phyloP scores from a whole-genome alignment of 1,284 basidiomycete genomes.

The Ceratobasidium sp. region DNA sequence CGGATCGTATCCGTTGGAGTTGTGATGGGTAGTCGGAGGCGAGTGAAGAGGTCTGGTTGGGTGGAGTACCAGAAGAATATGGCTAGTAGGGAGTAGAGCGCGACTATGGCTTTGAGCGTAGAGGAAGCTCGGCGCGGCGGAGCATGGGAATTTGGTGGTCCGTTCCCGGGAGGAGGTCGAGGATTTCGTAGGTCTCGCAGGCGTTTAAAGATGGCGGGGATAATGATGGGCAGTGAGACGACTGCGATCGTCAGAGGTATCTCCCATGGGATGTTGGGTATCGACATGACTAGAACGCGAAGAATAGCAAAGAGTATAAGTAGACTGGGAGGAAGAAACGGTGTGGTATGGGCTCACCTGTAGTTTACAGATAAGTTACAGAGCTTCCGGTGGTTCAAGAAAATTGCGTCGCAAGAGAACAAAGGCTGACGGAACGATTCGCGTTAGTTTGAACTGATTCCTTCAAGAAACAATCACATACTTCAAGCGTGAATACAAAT shows the following conservation, averaged over 20 bases:
- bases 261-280: constrained; percentile 7
- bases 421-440: too few relatives aligned
- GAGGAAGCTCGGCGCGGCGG: not conserved
- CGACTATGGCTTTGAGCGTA: constrained; percentile 2
- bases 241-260: constrained; percentile 14
- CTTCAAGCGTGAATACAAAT: too few relatives aligned
- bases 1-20: constrained; percentile 27
- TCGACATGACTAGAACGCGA: not conserved
- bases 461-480: too few relatives aligned
- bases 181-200: not conserved
- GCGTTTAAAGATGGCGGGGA: constrained; percentile 10
- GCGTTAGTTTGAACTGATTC: too few relatives aligned
- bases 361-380: not conserved
- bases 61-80: constrained; percentile 20
- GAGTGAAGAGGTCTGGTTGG: constrained; percentile 43
- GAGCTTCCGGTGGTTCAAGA: too few relatives aligned
- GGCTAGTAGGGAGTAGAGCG: constrained; percentile 24
- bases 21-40: constrained; percentile 31
- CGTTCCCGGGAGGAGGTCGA: not conserved
- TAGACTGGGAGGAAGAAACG: too few relatives aligned
- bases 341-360: too few relatives aligned
- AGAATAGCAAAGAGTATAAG: too few relatives aligned
- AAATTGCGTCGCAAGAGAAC: too few relatives aligned
- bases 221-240: constrained; percentile 4
- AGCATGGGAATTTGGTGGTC: not conserved